phyloP scores from a whole-genome alignment of 331 rosid species.

The Acacia concinna region DNA sequence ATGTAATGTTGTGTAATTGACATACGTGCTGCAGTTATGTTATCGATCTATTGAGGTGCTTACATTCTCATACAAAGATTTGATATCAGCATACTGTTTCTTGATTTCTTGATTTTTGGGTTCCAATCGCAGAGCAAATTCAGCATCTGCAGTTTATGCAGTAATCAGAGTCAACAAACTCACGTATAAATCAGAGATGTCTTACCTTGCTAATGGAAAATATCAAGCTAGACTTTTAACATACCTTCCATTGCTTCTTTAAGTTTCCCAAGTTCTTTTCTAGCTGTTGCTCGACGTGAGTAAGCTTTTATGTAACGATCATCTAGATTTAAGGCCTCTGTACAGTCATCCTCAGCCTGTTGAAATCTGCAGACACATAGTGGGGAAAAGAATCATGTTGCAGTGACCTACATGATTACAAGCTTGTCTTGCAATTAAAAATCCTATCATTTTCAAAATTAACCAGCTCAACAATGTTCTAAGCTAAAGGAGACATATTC shows the following conservation, averaged over 20 bases:
- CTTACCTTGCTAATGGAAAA: slow-evolving; percentile 9
- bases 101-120: slow-evolving; percentile 92
- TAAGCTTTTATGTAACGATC: slow-evolving; percentile 95
- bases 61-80: slow-evolving; percentile 76
- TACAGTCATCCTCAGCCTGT: slow-evolving; percentile 94
- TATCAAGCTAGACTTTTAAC: slow-evolving; percentile 24
- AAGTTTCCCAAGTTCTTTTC: slow-evolving; percentile 82
- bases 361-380: slow-evolving; percentile 56
- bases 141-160: slow-evolving; percentile 69
- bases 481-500: slow-evolving; percentile 9
- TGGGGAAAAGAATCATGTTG: background rate
- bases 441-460: slow-evolving; percentile 6
- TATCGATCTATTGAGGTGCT: slow-evolving; percentile 27
- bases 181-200: slow-evolving; percentile 20
- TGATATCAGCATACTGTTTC: slow-evolving; percentile 80
- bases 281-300: slow-evolving; percentile 85
- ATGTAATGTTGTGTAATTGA: background rate
- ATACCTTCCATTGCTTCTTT: slow-evolving; percentile 86
- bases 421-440: slow-evolving; percentile 4
- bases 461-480: background rate
- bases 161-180: slow-evolving; percentile 22
- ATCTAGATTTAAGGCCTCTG: slow-evolving; percentile 90
- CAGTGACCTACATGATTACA: slow-evolving; percentile 28
- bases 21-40: background rate
- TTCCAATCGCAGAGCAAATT: slow-evolving; percentile 87